Evolutionary conservation across 2,329 filamentous ascomycete species (phyloP), one percentile per base, ranked within the genome.

Genomic region (Fusarium bulbicola): DNA sequence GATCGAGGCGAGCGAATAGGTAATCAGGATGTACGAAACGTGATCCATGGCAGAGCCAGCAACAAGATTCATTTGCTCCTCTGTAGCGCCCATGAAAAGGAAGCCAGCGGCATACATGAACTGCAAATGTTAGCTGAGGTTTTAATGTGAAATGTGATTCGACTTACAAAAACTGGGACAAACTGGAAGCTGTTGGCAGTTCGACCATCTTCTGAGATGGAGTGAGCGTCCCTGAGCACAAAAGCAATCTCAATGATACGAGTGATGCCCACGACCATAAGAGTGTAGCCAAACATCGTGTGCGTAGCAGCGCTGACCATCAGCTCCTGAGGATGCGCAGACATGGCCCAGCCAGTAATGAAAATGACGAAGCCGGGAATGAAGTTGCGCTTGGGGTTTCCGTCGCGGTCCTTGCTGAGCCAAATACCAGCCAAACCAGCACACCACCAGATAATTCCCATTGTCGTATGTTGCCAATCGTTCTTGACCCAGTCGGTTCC

Each of bases 371-470:
- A 93, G 18, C 91, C 95, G 2, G 96, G 96, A 61, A 99, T 91
- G 69, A 99, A 90, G 84, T 99, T 99, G 75, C 96, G 90, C 86
- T 95, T 95, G 14, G 96, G 95, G 46, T 90, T 88, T 58, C 96
- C 95, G 72, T 95, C 91, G 63, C 94, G 90, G 80, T 92, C 94
- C 71, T 90, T 89, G 81, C 94, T 97, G 43, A 99, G 86, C 96
- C 95, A 99, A 59, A 99, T 88, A 46, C 96, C 96, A 16, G 95
- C 89, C 36, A 99, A 85, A 30, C 96, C 96, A 13, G 96, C 95
- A 77, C 91, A 93, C 95, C 95, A 99, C 96, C 96, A 99, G 58
- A 99, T 91, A 70, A 99, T 90, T n/a, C 96, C 96, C 95, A 99
- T 98, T n/a, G 93, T 94, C 0, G 96, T 99, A 82, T 99, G 96